Evolutionary conservation across 2,329 filamentous ascomycete genomes (phyloP), one percentile per base, ranked within the genome.

Genomic region (Aspergillus eucalypticola): DNA sequence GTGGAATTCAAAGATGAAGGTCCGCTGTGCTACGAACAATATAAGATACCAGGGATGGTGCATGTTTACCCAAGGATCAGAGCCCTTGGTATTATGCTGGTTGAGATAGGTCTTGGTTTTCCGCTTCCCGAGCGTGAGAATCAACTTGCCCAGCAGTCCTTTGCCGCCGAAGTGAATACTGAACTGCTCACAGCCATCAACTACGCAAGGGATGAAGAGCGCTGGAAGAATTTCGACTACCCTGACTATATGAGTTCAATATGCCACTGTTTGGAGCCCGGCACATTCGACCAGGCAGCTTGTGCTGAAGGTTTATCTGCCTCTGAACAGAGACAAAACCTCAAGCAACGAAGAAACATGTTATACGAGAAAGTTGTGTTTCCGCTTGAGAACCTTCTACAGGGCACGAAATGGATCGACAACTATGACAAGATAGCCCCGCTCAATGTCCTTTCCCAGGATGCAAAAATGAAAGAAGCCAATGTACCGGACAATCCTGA

Each of bases 351-450:
- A 7, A 42, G 39, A 19, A 42, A 42, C 39, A 42, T 42, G 0
- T 42, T 42, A 29, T 56, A 56, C 11, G 53, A 56, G 10, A 48
- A 56, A 17, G 53, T 56, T 29, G 53, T 56, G 5, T 48, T 56
- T 38, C 53, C 53, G 17, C 23, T 56, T 3, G 53, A 56, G 4
- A 39, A 56, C n/a, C 39, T 56, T 3, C 41, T 56, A 11, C 41
- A 46, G 15, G 53, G 53, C 38, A 56, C 53, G 8, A 56, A 56
- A 25, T 56, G 53, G 53, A 56, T 56, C 38, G 27, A 56, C 13
- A 19, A 48, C 2, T 46, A 41, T 38, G 44, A 38, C 3, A 23
- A 38, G 11, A 56, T 56, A 8, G 38, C 13, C n/a, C 53, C 53
- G 15, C 27, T 56, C 2, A 23, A 48, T 19, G 29, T 35, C 2